Evolutionary conservation across 1,284 basidiomycete genomes (phyloP).

Genomic region (Porphyrellus sp.): DNA sequence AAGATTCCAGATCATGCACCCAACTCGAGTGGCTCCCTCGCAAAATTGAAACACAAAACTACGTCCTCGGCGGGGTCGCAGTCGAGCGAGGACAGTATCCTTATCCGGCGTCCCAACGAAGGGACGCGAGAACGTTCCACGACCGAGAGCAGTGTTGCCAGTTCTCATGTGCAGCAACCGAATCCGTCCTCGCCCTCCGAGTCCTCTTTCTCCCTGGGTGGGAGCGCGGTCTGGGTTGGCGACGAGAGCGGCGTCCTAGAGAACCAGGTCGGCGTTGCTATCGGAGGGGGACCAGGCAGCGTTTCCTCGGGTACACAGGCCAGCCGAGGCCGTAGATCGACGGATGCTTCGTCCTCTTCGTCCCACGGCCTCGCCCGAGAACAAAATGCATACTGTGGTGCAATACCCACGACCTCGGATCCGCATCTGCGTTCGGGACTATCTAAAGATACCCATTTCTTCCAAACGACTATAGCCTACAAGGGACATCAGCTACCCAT

Average conservation of each 20-base stretch:
- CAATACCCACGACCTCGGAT: constrained; percentile 43
- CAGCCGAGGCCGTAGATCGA: constrained; percentile 59
- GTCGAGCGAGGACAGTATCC: constrained; percentile 61
- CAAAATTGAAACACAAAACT: constrained; percentile 43
- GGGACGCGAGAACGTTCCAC: constrained; percentile 40
- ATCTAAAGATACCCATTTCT: constrained; percentile 90
- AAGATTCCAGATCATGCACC: constrained; percentile 15
- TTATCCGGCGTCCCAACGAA: constrained; percentile 39
- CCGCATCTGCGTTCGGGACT: constrained; percentile 46
- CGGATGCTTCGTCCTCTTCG: constrained; percentile 64
- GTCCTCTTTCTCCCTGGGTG: constrained; percentile 66
- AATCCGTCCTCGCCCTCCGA: constrained; percentile 58
- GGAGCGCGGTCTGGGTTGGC: constrained; percentile 76
- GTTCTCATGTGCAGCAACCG: constrained; percentile 28
- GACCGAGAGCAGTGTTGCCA: constrained; percentile 39
- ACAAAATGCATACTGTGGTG: constrained; percentile 25
- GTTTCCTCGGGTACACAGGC: constrained; percentile 39
- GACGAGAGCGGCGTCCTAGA: constrained; percentile 58
- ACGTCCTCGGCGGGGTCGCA: constrained; percentile 59
- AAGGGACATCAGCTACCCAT: constrained; percentile 79
- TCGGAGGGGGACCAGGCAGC: constrained; percentile 39
- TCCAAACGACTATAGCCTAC: constrained; percentile 81
- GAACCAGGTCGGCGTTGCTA: constrained; percentile 32
- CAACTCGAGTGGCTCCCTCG: constrained; percentile 3
- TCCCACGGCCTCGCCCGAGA: constrained; percentile 38